phyloP scores from a whole-genome alignment of 2,329 filamentous ascomycete genomes.

The Phaeosphaeriaceae sp. region DNA sequence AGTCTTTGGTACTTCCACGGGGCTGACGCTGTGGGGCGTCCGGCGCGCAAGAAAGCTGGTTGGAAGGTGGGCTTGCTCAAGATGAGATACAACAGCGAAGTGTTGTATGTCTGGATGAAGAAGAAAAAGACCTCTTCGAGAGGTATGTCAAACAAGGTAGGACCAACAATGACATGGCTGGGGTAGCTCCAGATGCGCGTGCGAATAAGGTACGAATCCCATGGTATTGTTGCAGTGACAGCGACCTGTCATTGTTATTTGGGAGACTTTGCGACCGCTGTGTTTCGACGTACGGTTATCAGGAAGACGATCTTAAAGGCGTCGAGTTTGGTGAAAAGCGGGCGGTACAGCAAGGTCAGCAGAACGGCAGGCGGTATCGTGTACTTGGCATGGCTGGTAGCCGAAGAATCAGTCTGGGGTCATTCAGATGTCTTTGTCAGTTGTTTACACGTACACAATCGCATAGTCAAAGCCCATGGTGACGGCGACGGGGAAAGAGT shows the following conservation, averaged over 20 bases:
- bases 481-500: constrained; percentile 12
- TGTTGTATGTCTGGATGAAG: constrained; percentile 77
- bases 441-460: constrained; percentile 60
- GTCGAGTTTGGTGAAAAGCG: constrained; percentile 68
- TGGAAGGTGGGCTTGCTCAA: constrained; percentile 69
- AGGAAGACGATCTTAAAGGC: constrained; percentile 68
- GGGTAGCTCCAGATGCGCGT: constrained; percentile 76
- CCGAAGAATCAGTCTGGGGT: constrained; percentile 17
- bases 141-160: constrained; percentile 69
- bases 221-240: constrained; percentile 73
- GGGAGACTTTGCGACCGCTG: constrained; percentile 4
- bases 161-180: constrained; percentile 67
- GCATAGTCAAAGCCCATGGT: constrained; percentile 68
- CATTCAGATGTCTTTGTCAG: background rate
- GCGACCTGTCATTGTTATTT: constrained; percentile 59
- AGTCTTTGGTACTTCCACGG: constrained; percentile 49
- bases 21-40: constrained; percentile 36
- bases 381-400: constrained; percentile 67
- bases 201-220: constrained; percentile 77
- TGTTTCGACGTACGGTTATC: constrained; percentile 52
- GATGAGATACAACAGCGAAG: constrained; percentile 71
- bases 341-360: constrained; percentile 66
- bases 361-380: constrained; percentile 69
- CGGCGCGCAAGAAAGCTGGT: constrained; percentile 58
- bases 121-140: constrained; percentile 80